phyloP scores from a whole-genome alignment of 306 rosid species.

The Quercus cerris region DNA sequence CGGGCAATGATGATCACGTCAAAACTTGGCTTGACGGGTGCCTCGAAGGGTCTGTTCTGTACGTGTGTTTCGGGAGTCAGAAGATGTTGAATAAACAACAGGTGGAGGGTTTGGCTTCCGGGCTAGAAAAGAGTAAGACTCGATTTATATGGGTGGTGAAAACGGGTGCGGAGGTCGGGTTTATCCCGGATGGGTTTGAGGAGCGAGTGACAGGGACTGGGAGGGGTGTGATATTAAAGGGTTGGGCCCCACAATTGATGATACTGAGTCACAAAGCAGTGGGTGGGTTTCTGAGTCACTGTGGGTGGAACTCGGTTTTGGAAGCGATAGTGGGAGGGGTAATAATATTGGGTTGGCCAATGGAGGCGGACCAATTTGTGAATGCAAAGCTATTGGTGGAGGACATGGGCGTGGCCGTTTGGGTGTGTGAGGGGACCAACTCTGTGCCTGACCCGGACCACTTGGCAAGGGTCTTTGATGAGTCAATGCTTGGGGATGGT shows the following conservation, averaged over 20 bases:
- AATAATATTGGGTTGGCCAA: conserved; percentile 69
- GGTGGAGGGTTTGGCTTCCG: conserved; percentile 61
- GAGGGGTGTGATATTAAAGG: conserved; percentile 41
- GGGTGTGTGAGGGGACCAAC: conserved; percentile 44
- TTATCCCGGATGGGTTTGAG: conserved; percentile 47
- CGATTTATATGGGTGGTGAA: conserved; percentile 65
- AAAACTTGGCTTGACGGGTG: conserved; percentile 49
- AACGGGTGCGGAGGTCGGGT: conserved; percentile 25
- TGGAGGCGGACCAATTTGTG: conserved; percentile 76
- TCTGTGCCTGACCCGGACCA: conserved; percentile 47
- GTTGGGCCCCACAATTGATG: conserved; percentile 51
- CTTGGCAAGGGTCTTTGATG: conserved; percentile 26
- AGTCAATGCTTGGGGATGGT: conserved; percentile 24
- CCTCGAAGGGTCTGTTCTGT: conserved; percentile 55
- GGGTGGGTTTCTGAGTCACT: conserved; percentile 60
- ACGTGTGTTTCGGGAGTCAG: conserved; percentile 79
- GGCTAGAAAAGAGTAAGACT: conserved; percentile 46
- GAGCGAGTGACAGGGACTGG: conserved; percentile 32
- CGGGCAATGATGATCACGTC: background rate
- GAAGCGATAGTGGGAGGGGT: conserved; percentile 51
- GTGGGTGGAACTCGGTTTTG: conserved; percentile 67
- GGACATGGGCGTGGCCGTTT: conserved; percentile 40
- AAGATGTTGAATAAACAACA: conserved; percentile 41
- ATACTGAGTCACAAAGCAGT: conserved; percentile 46
- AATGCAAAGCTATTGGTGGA: conserved; percentile 56